Evolutionary conservation across 1,284 basidiomycete genomes (phyloP).

Genomic region (Austropuccinia psidii): DNA sequence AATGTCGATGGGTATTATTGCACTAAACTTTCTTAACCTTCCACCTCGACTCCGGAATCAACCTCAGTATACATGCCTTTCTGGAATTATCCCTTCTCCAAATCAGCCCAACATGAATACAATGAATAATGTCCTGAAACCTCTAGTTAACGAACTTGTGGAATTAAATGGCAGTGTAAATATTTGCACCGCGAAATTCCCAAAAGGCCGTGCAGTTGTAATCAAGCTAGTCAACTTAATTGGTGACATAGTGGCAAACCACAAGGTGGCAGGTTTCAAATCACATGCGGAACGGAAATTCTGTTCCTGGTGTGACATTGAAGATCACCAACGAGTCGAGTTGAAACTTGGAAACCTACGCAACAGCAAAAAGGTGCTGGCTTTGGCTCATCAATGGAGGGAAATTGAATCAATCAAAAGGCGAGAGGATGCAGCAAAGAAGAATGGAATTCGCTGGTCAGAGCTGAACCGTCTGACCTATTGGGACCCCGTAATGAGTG

Average conservation of each 20-base stretch:
- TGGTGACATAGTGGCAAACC: not conserved
- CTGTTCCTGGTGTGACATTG: not conserved
- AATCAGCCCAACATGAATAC: not conserved
- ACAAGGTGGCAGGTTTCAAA: not conserved
- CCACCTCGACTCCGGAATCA: conserved; percentile 1
- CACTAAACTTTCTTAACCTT: conserved; percentile 14
- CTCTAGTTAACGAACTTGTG: too few species aligned
- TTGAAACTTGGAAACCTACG: too few species aligned
- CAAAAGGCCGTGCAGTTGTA: not conserved
- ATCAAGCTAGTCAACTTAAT: not conserved
- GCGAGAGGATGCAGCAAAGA: too few species aligned
- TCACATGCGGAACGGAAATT: not conserved
- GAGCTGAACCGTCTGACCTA: too few species aligned
- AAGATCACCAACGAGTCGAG: not conserved
- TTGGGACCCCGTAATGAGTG: too few species aligned
- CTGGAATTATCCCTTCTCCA: conserved; percentile 22
- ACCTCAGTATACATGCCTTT: conserved; percentile 7
- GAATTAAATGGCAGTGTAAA: too few species aligned
- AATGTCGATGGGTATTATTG: conserved; percentile 8
- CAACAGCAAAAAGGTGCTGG: too few species aligned
- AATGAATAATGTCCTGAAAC: too few species aligned
- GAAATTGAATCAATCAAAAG: not conserved
- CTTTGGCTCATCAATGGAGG: too few species aligned
- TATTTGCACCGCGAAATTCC: not conserved
- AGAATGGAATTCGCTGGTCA: too few species aligned